These are phyloP conservation scores for Auriscalpium vulgare DNA, from an alignment of 768 basidiomycete genomes.

Conservation along the genomic window DNA sequence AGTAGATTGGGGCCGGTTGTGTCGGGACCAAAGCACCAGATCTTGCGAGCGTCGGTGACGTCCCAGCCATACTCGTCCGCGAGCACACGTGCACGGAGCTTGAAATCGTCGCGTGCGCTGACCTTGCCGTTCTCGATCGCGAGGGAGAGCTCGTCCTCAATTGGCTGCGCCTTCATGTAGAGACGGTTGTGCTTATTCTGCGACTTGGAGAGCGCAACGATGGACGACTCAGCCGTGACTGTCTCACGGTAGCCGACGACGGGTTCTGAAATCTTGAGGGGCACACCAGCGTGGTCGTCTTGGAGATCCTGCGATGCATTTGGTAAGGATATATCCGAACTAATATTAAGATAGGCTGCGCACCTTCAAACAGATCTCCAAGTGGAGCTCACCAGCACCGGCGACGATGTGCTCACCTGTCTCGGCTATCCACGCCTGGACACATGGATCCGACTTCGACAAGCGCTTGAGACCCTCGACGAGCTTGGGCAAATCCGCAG, in stretches of 20 bases:
- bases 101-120: slow-evolving; percentile 94
- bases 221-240: slow-evolving; percentile 90
- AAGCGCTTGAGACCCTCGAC: slow-evolving; percentile 99
- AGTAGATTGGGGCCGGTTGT: slow-evolving; percentile 94
- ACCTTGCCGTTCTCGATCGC: slow-evolving; percentile 88
- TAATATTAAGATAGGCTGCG: not conserved
- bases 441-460: slow-evolving; percentile 99
- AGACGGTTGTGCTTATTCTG: slow-evolving; percentile 99
- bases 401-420: slow-evolving; percentile 98
- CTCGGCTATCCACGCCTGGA: slow-evolving; percentile 88
- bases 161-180: slow-evolving; percentile 85
- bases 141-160: slow-evolving; percentile 89
- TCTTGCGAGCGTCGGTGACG: slow-evolving; percentile 98
- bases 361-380: slow-evolving; percentile 99
- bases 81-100: slow-evolving; percentile 87
- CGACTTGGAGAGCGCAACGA: slow-evolving; percentile 95
- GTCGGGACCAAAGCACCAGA: slow-evolving; percentile 99
- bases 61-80: slow-evolving; percentile 98
- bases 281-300: slow-evolving; percentile 99
- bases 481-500: slow-evolving; percentile 96
- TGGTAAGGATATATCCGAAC: not conserved
- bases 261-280: slow-evolving; percentile 95
- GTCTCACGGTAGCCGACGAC: slow-evolving; percentile 98
- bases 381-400: slow-evolving; percentile 97
- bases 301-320: slow-evolving; percentile 73